These are phyloP conservation scores for Fraxinus americana DNA, from an alignment of 257 asterid species.

Conservation along the genomic window DNA sequence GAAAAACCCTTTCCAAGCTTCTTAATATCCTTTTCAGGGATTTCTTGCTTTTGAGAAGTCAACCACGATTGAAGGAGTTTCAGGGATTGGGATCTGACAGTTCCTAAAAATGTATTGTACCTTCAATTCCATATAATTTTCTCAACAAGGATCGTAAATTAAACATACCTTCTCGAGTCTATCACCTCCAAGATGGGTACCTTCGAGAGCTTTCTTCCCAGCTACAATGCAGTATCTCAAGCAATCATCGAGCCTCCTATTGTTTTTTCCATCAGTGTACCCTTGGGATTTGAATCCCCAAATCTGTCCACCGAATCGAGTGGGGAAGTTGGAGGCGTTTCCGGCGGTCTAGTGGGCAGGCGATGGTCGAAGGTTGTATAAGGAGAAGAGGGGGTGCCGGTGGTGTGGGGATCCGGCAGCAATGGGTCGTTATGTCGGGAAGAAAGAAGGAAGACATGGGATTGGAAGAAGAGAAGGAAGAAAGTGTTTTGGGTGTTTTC, in stretches of 20 bases:
- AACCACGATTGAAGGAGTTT: constrained; percentile 73
- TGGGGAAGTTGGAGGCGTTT: constrained; percentile 54
- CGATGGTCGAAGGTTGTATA: no score
- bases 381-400: no score
- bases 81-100: constrained; percentile 74
- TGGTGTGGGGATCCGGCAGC: no score
- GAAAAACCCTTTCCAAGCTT: constrained; percentile 91
- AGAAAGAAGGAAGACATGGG: no score
- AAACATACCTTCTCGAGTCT: constrained; percentile 34
- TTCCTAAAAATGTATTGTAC: neutral
- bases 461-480: no score
- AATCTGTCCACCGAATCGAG: constrained; percentile 60
- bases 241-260: constrained; percentile 58
- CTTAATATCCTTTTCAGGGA: constrained; percentile 66
- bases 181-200: constrained; percentile 51
- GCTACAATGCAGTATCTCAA: constrained; percentile 57
- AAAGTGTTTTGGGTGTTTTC: no score
- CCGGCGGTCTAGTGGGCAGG: constrained; percentile 39
- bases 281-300: constrained; percentile 53
- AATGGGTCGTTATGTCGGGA: no score
- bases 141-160: neutral
- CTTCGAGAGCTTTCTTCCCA: constrained; percentile 55
- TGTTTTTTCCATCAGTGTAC: constrained; percentile 60
- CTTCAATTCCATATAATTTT: no score
- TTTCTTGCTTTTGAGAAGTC: constrained; percentile 29